Base-by-base conservation (phyloP, 73 alveolate genomes). In the Paramecium sexaurelia region DNA sequence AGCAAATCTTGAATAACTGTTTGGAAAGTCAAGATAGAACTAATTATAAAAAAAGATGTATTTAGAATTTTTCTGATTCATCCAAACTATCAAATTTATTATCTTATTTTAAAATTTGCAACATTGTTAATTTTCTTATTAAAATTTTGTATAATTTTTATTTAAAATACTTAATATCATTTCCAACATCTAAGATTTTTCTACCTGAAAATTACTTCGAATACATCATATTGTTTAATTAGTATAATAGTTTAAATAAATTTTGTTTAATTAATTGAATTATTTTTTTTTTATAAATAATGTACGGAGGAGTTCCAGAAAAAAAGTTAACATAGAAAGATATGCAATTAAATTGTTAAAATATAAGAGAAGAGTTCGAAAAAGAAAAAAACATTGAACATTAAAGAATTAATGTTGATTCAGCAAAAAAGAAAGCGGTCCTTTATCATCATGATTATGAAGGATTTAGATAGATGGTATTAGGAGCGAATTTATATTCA, bases 391-490 rank as follows among this genome's bases (percentile, higher is more conserved):
- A 86, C 27, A 55, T 61, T 8, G 93, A 86, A 39, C 83, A 86
- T 86, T 22, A 51, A 26, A 86, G 93, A 37, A 75, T 86, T 7
- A 86, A 86, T 57, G 71, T 86, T 7, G 93, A 86, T 61, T 86
- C 93, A 33, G 86, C 93, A 7, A 86, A 86, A 40, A 86, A 86
- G 40, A 86, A 75, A 67, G 93, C 93, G 10, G 93, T 86, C 24
- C 33, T 57, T 5, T 35, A 39, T 61, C 87, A 75, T 61, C 47
- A 55, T 22, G 93, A 86, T 61, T 86, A 86, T 37, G 93, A 66
- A 55, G 93, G 93, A 36, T 86, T 86, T 39, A 86, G 93, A 66
- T 86, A 86, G 36, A 86, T 86, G 93, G 93, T 86, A 40, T 61
- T 86, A 19, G 93, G 93, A 5, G 93, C 93, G 19, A 71, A 86